phyloP scores from a whole-genome alignment of 495 filamentous ascomycete genomes.

The Penicillium antarcticum region DNA sequence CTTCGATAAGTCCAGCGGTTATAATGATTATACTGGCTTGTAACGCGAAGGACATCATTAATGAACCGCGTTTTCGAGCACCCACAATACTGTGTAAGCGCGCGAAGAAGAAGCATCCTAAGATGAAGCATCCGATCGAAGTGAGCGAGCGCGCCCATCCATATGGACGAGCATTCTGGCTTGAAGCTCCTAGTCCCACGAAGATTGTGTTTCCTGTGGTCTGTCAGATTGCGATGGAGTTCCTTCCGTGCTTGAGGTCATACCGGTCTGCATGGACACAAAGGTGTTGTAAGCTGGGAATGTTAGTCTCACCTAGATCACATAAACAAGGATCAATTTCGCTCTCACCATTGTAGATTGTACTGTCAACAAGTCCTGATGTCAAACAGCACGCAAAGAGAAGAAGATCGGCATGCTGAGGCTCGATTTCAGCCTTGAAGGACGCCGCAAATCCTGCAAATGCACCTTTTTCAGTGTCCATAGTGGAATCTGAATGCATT shows the following conservation, averaged over 20 bases:
- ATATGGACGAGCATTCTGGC: slow-evolving; percentile 47
- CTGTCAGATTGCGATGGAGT: background rate
- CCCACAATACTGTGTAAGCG: slow-evolving; percentile 28
- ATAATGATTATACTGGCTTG: slow-evolving; percentile 53
- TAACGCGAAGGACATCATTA: slow-evolving; percentile 51
- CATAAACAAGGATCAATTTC: too few relatives aligned
- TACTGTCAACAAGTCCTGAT: slow-evolving; percentile 51
- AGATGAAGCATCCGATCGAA: slow-evolving; percentile 51
- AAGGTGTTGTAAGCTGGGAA: slow-evolving; percentile 49
- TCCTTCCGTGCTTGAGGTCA: background rate
- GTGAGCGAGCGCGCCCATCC: slow-evolving; percentile 57
- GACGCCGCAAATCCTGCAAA: slow-evolving; percentile 11
- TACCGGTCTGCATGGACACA: slow-evolving; percentile 55
- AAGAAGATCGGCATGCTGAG: slow-evolving; percentile 38
- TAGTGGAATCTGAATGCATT: background rate
- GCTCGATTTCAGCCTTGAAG: slow-evolving; percentile 31
- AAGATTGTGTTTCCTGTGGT: slow-evolving; percentile 57
- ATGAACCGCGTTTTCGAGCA: slow-evolving; percentile 38
- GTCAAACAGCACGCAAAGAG: slow-evolving; percentile 47
- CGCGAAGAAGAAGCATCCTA: slow-evolving; percentile 48
- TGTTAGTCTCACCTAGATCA: background rate
- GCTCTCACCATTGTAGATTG: slow-evolving; percentile 42
- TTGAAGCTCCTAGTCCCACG: slow-evolving; percentile 55
- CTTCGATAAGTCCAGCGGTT: slow-evolving; percentile 51
- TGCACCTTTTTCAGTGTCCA: slow-evolving; percentile 6